A percentile compares a stretch with the other conserved stretches of the same genome.
Conservation (phyloP, 2,329 filamentous ascomycete species). For the Neofusicoccum umdonicola region DNA sequence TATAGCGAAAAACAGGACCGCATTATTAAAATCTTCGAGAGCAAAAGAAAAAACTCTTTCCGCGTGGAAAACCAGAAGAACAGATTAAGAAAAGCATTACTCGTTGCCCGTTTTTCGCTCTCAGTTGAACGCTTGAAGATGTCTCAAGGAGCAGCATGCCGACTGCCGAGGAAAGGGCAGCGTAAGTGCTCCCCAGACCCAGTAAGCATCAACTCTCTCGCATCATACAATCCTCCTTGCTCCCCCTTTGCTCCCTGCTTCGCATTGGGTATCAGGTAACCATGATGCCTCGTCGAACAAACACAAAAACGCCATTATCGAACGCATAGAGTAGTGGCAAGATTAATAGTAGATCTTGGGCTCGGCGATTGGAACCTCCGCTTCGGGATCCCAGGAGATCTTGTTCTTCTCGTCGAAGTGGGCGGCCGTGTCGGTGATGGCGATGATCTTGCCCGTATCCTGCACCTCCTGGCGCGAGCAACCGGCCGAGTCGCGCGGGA, state of each 20-base stretch:
- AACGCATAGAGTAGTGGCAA: neutral
- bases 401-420: slow-evolving; percentile 46
- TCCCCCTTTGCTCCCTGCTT: neutral
- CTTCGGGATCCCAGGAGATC: slow-evolving; percentile 27
- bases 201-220: neutral
- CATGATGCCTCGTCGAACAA: neutral
- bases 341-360: slow-evolving; percentile 16
- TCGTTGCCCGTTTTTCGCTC: neutral
- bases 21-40: neutral
- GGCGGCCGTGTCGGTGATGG: slow-evolving; percentile 46
- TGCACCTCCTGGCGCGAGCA: slow-evolving; percentile 45
- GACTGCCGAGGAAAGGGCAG: neutral
- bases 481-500: slow-evolving; percentile 45
- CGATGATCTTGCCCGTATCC: slow-evolving; percentile 32
- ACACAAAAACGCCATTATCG: neutral
- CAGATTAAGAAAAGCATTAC: neutral
- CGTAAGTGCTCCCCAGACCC: neutral
- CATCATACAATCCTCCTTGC: neutral
- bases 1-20: neutral
- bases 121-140: neutral
- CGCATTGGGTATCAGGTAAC: neutral
- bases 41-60: neutral
- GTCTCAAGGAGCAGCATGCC: neutral
- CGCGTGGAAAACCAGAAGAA: neutral
- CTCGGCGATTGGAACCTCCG: slow-evolving; percentile 15